These are phyloP conservation scores for Ophiocordyceps unilateralis DNA, from an alignment of 2,329 filamentous ascomycete genomes.

Conservation along the genomic window DNA sequence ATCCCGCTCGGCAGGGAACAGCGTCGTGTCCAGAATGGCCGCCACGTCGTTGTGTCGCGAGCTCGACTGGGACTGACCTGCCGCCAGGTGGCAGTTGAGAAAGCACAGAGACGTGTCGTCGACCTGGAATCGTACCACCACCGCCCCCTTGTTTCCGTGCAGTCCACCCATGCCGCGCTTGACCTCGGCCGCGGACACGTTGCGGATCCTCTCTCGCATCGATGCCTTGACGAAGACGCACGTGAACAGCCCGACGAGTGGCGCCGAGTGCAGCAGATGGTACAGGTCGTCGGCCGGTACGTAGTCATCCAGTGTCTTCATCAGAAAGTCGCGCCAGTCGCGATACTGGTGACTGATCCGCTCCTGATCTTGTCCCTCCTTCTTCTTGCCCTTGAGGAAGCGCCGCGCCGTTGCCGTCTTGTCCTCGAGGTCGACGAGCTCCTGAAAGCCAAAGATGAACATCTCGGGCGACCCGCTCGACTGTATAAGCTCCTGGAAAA, in stretches of 20 bases:
- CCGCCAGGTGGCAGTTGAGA: slow-evolving; percentile 92
- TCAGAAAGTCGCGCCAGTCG: slow-evolving; percentile 85
- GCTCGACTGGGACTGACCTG: slow-evolving; percentile 78
- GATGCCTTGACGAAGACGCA: slow-evolving; percentile 85
- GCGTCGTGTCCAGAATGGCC: slow-evolving; percentile 64
- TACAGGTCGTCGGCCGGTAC: slow-evolving; percentile 66
- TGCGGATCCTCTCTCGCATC: slow-evolving; percentile 57
- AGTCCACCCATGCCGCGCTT: slow-evolving; percentile 92
- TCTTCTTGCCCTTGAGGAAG: slow-evolving; percentile 77
- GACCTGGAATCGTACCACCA: slow-evolving; percentile 78
- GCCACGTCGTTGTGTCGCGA: slow-evolving; percentile 87
- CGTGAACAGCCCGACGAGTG: slow-evolving; percentile 85
- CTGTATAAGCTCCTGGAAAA: slow-evolving; percentile 66
- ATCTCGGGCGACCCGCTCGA: slow-evolving; percentile 73
- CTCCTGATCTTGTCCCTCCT: slow-evolving; percentile 63
- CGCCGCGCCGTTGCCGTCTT: slow-evolving; percentile 96
- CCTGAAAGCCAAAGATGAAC: slow-evolving; percentile 90
- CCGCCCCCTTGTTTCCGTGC: slow-evolving; percentile 91
- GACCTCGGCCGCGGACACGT: slow-evolving; percentile 65
- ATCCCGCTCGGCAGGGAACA: slow-evolving; percentile 59
- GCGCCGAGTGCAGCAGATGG: slow-evolving; percentile 67
- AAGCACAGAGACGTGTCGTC: slow-evolving; percentile 93
- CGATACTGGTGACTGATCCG: slow-evolving; percentile 96
- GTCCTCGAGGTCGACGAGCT: slow-evolving; percentile 94
- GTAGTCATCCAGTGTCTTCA: slow-evolving; percentile 64